Conservation (phyloP, 305 asterid genomes). For the Withania somnifera region DNA sequence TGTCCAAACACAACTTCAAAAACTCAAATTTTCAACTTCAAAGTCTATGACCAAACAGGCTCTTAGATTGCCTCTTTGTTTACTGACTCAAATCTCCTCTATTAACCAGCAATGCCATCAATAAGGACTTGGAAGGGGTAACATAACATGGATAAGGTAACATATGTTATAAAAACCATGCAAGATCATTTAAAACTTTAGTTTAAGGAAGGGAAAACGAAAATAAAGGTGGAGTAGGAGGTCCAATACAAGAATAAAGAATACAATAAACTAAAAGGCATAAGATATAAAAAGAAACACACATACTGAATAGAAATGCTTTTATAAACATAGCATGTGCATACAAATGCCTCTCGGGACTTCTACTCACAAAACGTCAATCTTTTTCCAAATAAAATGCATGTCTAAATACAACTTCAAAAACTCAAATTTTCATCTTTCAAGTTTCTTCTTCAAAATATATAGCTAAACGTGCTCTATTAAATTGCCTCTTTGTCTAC, state of each 20-base stretch:
- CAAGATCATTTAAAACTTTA: not conserved
- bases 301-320: not conserved
- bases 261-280: not conserved
- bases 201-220: not conserved
- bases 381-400: too few species aligned
- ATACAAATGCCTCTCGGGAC: too few species aligned
- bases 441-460: too few species aligned
- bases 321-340: not conserved
- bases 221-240: not conserved
- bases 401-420: too few species aligned
- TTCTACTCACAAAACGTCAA: too few species aligned
- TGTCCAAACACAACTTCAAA: too few species aligned
- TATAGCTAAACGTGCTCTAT: too few species aligned
- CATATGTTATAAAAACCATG: not conserved
- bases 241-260: not conserved
- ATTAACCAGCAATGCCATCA: not conserved
- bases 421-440: too few species aligned
- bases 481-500: too few species aligned
- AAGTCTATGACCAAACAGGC: too few species aligned
- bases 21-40: too few species aligned
- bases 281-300: not conserved
- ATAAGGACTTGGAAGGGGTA: not conserved
- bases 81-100: not conserved
- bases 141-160: not conserved
- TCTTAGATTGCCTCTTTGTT: not conserved